Evolutionary conservation across 78 protist genomes (phyloP).

Genomic region (Dictyostelium discoideum): dicty_2.7 NC_007089.4:4951001-4951500

Average conservation of each 20-base stretch:
- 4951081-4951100: conserved; percentile 81
- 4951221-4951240: conserved; percentile 20
- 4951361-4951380: not conserved
- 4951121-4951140: conserved; percentile 81
- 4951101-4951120: conserved; percentile 19
- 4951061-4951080: conserved; percentile 85
- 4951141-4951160: conserved; percentile 92
- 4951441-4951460: conserved; percentile 63
- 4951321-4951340: conserved; percentile 37
- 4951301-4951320: conserved; percentile 52
- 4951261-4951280: conserved; percentile 23
- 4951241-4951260: conserved; percentile 11
- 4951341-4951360: not conserved
- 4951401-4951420: not conserved
- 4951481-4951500: conserved; percentile 25
- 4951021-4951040: conserved; percentile 91
- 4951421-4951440: conserved; percentile 77
- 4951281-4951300: conserved; percentile 38
- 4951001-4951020: conserved; percentile 67
- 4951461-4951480: conserved; percentile 21
- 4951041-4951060: conserved; percentile 94
- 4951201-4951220: not conserved
- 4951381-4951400: not conserved
- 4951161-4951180: conserved; percentile 79
- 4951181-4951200: conserved; percentile 32